These are phyloP conservation scores for Rozella allomycis DNA, from an alignment of 371 early-diverging fungal species.

Conservation along the genomic window DNA sequence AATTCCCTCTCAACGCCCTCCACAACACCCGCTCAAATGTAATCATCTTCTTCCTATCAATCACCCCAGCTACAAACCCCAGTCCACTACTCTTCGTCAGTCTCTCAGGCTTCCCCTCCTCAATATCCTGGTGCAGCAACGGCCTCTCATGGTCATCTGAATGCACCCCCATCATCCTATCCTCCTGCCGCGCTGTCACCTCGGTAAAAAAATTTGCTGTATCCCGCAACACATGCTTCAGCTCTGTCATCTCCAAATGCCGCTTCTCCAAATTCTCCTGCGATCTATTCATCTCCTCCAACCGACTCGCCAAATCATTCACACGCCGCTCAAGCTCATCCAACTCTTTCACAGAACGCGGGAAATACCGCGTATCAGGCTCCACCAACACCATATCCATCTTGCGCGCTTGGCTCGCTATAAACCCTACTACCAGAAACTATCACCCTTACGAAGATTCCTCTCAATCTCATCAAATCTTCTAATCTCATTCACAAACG, in stretches of 20 bases:
- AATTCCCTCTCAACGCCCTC: slow-evolving; percentile 88
- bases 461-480: slow-evolving; percentile 83
- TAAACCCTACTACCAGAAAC: slow-evolving; percentile 35
- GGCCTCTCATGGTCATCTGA: not conserved
- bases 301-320: slow-evolving; percentile 51
- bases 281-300: slow-evolving; percentile 62
- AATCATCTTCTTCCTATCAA: slow-evolving; percentile 50
- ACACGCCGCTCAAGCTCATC: slow-evolving; percentile 75
- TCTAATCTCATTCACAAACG: slow-evolving; percentile 78
- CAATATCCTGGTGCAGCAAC: not conserved
- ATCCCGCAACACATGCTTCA: slow-evolving; percentile 70
- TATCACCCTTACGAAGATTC: slow-evolving; percentile 46
- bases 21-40: slow-evolving; percentile 88
- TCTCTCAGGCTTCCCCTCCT: no score
- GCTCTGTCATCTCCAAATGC: slow-evolving; percentile 65
- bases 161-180: slow-evolving; percentile 16
- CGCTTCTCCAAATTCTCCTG: slow-evolving; percentile 64
- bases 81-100: not conserved
- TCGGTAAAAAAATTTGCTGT: slow-evolving; percentile 44
- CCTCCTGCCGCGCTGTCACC: not conserved
- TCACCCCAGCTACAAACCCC: slow-evolving; percentile 68
- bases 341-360: slow-evolving; percentile 52
- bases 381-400: slow-evolving; percentile 23
- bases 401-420: slow-evolving; percentile 56
- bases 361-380: slow-evolving; percentile 7